These are phyloP conservation scores for Boletus pseudo-olivaceus DNA, from an alignment of 768 basidiomycete species.

Conservation along the genomic window DNA sequence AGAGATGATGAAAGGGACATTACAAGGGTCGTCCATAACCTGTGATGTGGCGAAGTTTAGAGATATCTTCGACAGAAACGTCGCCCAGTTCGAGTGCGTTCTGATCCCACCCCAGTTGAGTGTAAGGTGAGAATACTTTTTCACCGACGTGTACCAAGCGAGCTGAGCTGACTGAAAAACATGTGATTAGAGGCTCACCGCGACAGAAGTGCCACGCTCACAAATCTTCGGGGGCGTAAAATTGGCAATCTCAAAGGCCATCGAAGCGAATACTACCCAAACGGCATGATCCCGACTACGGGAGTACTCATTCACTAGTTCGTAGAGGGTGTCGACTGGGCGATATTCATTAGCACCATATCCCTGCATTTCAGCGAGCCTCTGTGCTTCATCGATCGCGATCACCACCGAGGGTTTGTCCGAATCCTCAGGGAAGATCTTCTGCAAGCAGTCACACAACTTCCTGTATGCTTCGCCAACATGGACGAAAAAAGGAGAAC, in stretches of 20 bases:
- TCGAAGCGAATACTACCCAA: not conserved
- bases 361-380: not conserved
- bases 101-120: no score
- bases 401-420: not conserved
- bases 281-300: not conserved
- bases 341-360: not conserved
- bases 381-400: not conserved
- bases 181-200: not conserved
- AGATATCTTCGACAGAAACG: not conserved
- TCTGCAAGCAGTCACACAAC: not conserved
- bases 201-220: not conserved
- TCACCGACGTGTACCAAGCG: no score
- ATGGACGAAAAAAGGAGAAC: not conserved
- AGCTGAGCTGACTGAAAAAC: not conserved
- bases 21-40: slow-evolving; percentile 3
- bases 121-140: no score
- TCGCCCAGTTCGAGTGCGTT: not conserved
- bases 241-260: not conserved
- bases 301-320: not conserved
- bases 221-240: not conserved
- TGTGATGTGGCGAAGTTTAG: not conserved
- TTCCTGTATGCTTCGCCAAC: not conserved
- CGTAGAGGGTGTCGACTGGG: not conserved
- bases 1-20: not conserved
- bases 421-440: not conserved